These are phyloP conservation scores for Eucalyptus polybractea DNA, from an alignment of 345 rosid species.

Conservation along the genomic window DNA sequence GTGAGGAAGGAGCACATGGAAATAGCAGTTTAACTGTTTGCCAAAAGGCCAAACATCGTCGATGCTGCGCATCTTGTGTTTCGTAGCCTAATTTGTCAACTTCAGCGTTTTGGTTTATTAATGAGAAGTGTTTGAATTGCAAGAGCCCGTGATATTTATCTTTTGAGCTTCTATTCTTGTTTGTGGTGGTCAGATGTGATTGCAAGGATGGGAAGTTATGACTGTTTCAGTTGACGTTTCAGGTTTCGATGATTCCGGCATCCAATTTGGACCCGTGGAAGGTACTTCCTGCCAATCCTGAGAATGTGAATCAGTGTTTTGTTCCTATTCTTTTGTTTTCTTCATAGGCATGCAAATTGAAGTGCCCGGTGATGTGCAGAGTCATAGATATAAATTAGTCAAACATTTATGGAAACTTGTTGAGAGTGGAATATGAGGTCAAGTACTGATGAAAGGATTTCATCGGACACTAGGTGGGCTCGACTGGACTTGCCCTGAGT, in stretches of 20 bases:
- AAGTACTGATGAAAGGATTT: not conserved
- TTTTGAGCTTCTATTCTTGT: not conserved
- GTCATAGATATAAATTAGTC: not conserved
- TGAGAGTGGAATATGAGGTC: not conserved
- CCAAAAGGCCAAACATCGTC: not conserved
- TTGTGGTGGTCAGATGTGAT: not conserved
- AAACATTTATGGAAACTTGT: not conserved
- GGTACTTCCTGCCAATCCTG: constrained; percentile 18
- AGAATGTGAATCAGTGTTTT: not conserved
- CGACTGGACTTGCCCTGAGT: not conserved
- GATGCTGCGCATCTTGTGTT: not conserved
- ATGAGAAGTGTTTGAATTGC: not conserved
- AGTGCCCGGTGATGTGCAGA: not conserved
- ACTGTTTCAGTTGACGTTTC: constrained; percentile 6
- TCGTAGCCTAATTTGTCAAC: not conserved
- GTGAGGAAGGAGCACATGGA: not conserved
- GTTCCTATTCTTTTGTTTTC: not conserved
- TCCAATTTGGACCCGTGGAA: constrained; percentile 87
- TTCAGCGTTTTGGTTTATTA: not conserved
- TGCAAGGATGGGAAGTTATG: not conserved
- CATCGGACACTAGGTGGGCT: not conserved
- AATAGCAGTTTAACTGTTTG: not conserved
- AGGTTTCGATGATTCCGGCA: constrained; percentile 82
- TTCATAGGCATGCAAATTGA: not conserved
- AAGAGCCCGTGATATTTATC: not conserved